Base-by-base conservation (phyloP, 345 rosid genomes). In the Eucalyptus pauciflora region DNA sequence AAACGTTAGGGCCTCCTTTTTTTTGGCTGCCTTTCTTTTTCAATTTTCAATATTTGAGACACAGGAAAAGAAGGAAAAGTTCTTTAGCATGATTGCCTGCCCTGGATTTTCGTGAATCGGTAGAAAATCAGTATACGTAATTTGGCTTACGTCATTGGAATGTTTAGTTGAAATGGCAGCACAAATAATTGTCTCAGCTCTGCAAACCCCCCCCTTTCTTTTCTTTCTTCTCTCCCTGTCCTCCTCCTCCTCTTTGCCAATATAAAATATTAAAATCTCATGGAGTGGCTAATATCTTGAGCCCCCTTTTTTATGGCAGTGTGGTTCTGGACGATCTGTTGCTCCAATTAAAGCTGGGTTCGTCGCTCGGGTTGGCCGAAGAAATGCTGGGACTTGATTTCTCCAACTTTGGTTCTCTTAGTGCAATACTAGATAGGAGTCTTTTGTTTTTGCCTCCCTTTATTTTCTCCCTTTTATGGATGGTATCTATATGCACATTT, bases 351-450 rank as follows among this genome's bases (percentile, higher is more conserved):
- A 97, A 93, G 96, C 97, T 90, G 99, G 99, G 87, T 98, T 96
- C 52, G 97, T 96, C 87, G 99, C 99, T n/a, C 99, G 97, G 89
- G 99, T 97, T 89, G 99, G 99, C 86, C 96, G 99, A 27, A 95
- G 98, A 88, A 96, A 93, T 85, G 87, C 96, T n/a, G 95, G 95
- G 88, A 92, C 97, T 52, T 96, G 81, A 92, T 88, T 10, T 50
- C 48, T 76, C 29, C 15, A 11, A 22, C 48, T 20, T 41, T 41
- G 85, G 43, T 41, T 41, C 85, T 76, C 85, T 76, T 41, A 8
- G 7, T 76, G 48, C 48, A 41, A 20, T 76, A 41, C 43, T 76
- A 76, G 85, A 76, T 76, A 10, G 14, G 48, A 76, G 48, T 41
- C 48, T 76, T 41, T 43, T 76, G 29, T 76, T 76, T 11, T 76